Conservation (phyloP, 106 monocot genomes). For the Chionographis japonica region DNA sequence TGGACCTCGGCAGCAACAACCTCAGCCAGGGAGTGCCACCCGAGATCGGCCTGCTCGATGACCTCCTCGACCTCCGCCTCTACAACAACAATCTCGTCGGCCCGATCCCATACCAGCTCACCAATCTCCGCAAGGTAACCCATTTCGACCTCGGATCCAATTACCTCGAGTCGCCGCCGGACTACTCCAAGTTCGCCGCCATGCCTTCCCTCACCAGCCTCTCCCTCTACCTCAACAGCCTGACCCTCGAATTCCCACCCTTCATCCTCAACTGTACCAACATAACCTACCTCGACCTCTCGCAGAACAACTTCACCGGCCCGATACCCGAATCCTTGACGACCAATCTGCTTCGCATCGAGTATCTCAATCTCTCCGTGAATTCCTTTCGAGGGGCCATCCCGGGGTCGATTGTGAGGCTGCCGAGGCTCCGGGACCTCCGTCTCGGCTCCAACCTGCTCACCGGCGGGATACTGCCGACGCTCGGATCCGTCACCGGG, state of each 20-base stretch:
- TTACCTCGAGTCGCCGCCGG: conserved; percentile 24
- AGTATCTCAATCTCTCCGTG: conserved; percentile 40
- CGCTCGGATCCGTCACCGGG: conserved; percentile 24
- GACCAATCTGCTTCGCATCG: conserved; percentile 25
- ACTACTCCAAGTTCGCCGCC: conserved; percentile 26
- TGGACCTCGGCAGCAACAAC: conserved; percentile 49
- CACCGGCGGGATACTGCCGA: conserved; percentile 40
- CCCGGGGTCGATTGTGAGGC: conserved; percentile 28
- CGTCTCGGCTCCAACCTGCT: conserved; percentile 28
- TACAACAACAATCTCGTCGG: conserved; percentile 35
- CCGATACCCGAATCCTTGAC: conserved; percentile 31
- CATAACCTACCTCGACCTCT: conserved; percentile 56
- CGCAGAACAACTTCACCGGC: conserved; percentile 29
- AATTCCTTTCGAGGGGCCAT: conserved; percentile 57
- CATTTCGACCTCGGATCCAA: conserved; percentile 46
- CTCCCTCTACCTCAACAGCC: conserved; percentile 31
- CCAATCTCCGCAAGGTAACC: conserved; percentile 31
- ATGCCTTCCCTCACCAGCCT: conserved; percentile 41
- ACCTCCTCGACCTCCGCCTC: conserved; percentile 45
- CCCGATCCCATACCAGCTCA: conserved; percentile 36
- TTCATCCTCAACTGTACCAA: conserved; percentile 53
- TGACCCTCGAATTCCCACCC: conserved; percentile 31
- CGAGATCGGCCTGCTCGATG: conserved; percentile 37
- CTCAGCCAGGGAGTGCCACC: conserved; percentile 21
- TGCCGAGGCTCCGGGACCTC: conserved; percentile 39